Percentiles rank a stretch among this genome's conserved stretches.
Conservation (phyloP, 345 rosid species). For the Moricandia arvensis region DNA sequence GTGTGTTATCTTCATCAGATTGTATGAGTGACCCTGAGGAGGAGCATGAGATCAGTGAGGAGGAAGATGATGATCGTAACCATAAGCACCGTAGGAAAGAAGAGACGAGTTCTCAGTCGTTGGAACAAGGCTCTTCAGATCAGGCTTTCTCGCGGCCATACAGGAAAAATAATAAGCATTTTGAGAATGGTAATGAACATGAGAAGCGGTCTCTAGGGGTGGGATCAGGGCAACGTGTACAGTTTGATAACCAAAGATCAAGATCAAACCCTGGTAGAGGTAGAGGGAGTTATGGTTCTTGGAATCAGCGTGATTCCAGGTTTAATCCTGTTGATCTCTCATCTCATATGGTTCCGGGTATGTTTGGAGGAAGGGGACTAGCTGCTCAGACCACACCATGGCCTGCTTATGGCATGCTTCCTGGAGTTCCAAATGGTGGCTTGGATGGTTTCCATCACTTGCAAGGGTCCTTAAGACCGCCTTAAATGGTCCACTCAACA, state of each 20-base stretch:
- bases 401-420: constrained; percentile 82
- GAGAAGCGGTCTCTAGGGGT: constrained; percentile 46
- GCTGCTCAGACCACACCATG: constrained; percentile 61
- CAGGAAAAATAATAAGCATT: constrained; percentile 62
- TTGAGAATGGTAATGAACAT: constrained; percentile 69
- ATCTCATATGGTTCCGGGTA: constrained; percentile 59
- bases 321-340: constrained; percentile 62
- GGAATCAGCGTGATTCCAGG: constrained; percentile 72
- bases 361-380: constrained; percentile 78
- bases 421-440: constrained; percentile 76
- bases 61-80: constrained; percentile 96
- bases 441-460: constrained; percentile 73
- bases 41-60: constrained; percentile 95
- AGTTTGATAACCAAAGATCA: constrained; percentile 43
- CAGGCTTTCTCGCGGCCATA: constrained; percentile 55
- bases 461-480: constrained; percentile 71
- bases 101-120: constrained; percentile 68
- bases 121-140: constrained; percentile 66
- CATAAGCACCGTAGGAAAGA: constrained; percentile 96
- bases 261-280: constrained; percentile 57
- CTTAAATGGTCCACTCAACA: constrained; percentile 53
- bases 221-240: too few relatives aligned
- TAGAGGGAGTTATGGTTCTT: constrained; percentile 75
- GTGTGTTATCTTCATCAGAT: constrained; percentile 64
- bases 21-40: constrained; percentile 77